Base-by-base conservation (phyloP, 108 stramenopile species). In the Nannochloropsis salina region DNA sequence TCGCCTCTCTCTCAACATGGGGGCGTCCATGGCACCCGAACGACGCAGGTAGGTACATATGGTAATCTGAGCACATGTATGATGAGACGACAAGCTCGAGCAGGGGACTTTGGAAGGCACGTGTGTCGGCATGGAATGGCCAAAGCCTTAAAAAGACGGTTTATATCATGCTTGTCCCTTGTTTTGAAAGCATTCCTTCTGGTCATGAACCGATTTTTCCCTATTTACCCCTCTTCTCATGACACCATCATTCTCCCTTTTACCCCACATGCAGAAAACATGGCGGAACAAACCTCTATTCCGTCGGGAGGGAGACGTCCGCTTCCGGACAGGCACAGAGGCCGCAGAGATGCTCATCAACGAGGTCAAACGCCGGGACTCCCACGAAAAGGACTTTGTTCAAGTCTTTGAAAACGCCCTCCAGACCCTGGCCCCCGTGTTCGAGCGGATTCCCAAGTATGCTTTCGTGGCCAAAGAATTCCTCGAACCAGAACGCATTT, bases 381-480 rank as follows among this genome's bases (percentile, higher is more conserved):
- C 90, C 18, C 94, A 96, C 92, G 94, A 96, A 43, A 79, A 80
- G 10, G 94, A 94, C 22, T 99, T 94, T 85, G 93, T 96, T 83
- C 94, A 96, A 42, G 91, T 93, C 42, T 92, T 96, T 15, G 80
- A 90, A 9, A 88, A 83, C 80, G 92, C 93, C 80, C 92, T 98
- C 91, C 91, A 92, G 51, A 93, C 92, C 45, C 89, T 98, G 11
- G 94, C 94, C 18, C 95, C 96, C 43, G 91, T 98, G 44, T 97
- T 98, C 86, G 97, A 98, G 84, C 92, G 97, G 18, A 96, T 94
- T 86, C 97, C 97, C 3, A 92, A 95, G 41, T 96, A 96, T 86
- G 97, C 97, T 40, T 98, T 96, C 91, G 93, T 95, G 12, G 96
- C 96, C 51, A 98, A 98, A 88, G 94, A 95, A 41, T 82, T 92